Base-by-base conservation (phyloP, 1,284 basidiomycete genomes). In the Cronartium quercuum region DNA sequence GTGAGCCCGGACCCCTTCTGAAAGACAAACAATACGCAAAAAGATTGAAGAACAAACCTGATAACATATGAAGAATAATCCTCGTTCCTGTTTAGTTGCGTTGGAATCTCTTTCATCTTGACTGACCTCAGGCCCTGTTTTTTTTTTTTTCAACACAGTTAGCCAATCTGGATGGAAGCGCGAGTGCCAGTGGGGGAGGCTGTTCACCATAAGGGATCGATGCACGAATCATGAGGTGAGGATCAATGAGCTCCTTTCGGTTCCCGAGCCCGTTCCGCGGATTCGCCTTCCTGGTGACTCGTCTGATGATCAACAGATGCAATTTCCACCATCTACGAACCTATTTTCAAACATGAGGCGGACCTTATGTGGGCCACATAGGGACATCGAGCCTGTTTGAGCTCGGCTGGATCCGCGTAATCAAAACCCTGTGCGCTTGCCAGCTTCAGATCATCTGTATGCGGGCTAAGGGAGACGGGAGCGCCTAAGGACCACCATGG, bases 331-430 rank as follows among this genome's bases (percentile, higher is more conserved):
- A 3, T 9, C 21, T 34, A 13, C 6, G 29, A 57, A 24, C 5
- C 41, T 55, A 13, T 34, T 67, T 29, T 29, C 6, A 67, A 67
- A 24, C 21, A 37, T 21, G 12, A 1, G 42, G 24, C 24, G 35
- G 40, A 68, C 66, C 66, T 68, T 34, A 68, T 12, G 29, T 68
- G 66, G 35, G 66, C 47, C 12, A 44, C 66, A 41, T 68, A 68
- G 35, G 66, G 66, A 24, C 66, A 68, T 5, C 47, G 24, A 6
- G 55, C 34, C 58, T 68, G 66, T 58, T 55, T 29, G 47, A 57
- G 38, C 40, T 68, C 66, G n/a, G n/a, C n/a, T n/a, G n/a, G n/a
- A 41, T 66, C 44, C 6, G 66, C 57, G 37, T 38, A 68, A 51
- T 68, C 66, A 58, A 68, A 68, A 41, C 40, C 66, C 60, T 58